Conservation (phyloP, 495 filamentous ascomycete species). For the Hapsidospora chrysogenum region DNA sequence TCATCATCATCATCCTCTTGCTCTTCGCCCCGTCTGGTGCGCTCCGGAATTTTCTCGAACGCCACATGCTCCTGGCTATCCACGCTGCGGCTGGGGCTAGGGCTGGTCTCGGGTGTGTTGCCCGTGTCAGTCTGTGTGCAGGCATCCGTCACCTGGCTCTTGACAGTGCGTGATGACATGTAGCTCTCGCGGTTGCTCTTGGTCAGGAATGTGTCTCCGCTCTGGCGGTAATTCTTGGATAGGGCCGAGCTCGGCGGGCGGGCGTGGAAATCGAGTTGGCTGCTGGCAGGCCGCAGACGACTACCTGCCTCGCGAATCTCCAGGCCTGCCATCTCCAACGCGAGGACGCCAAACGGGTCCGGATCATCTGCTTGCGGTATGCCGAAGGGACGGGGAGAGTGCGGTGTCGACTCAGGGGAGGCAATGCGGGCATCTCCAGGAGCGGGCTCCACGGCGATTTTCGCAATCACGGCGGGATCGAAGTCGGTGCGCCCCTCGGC, state of each 20-base stretch:
- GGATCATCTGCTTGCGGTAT: slow-evolving; percentile 63
- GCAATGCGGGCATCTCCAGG: slow-evolving; percentile 56
- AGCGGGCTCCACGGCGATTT: slow-evolving; percentile 38
- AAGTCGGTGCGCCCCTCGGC: slow-evolving; percentile 67
- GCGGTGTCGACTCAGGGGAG: slow-evolving; percentile 13
- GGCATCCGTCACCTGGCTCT: slow-evolving; percentile 42
- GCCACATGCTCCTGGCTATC: slow-evolving; percentile 29
- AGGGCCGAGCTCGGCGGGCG: slow-evolving; percentile 63
- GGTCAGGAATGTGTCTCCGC: slow-evolving; percentile 41
- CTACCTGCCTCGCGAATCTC: slow-evolving; percentile 78
- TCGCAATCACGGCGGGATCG: slow-evolving; percentile 36
- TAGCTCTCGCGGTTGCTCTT: slow-evolving; percentile 53
- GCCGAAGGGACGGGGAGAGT: slow-evolving; percentile 39
- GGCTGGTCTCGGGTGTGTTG: slow-evolving; percentile 29
- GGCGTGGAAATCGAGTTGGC: slow-evolving; percentile 66
- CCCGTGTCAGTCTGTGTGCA: slow-evolving; percentile 35
- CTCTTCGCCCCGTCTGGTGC: neutral
- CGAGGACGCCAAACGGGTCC: slow-evolving; percentile 77
- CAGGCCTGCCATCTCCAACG: slow-evolving; percentile 67
- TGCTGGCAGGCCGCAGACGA: slow-evolving; percentile 46
- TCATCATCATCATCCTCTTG: neutral
- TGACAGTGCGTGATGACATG: slow-evolving; percentile 36
- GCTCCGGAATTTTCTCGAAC: neutral
- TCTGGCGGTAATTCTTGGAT: slow-evolving; percentile 42
- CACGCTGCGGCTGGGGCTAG: slow-evolving; percentile 29